Evolutionary conservation across 768 basidiomycete species (phyloP).

Genomic region (Cyathus striatus): DNA sequence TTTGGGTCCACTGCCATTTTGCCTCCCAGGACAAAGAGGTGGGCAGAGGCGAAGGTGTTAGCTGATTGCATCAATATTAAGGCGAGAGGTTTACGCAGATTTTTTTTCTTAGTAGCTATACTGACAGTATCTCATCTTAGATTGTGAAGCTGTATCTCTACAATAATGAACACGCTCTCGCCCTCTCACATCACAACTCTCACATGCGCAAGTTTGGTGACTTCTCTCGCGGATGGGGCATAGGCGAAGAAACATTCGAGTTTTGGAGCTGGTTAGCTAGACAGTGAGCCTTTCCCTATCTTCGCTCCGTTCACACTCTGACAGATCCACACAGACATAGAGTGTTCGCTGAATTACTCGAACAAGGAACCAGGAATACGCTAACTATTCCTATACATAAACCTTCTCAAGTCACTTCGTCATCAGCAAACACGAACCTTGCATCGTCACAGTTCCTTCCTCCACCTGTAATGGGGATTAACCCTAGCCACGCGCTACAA

Average conservation of each 20-base stretch:
- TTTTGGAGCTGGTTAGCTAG: conserved; percentile 96
- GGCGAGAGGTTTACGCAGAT: no score
- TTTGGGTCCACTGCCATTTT: conserved; percentile 83
- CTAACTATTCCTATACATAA: conserved; percentile 57
- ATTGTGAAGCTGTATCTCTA: conserved; percentile 90
- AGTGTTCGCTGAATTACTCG: conserved; percentile 85
- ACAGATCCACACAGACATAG: conserved; percentile 55
- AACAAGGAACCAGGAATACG: conserved; percentile 66
- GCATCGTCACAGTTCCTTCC: conserved; percentile 12
- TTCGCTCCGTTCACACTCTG: background rate
- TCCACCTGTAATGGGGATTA: conserved; percentile 46
- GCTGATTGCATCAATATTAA: conserved; percentile 92
- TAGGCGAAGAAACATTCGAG: conserved; percentile 94
- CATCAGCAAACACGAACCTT: conserved; percentile 14
- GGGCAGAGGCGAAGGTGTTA: conserved; percentile 97
- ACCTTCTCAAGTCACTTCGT: conserved; percentile 26
- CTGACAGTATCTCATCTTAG: conserved; percentile 31
- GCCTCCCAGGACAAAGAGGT: conserved; percentile 91
- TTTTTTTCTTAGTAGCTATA: background rate
- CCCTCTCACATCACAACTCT: conserved; percentile 76
- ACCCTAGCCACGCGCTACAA: conserved; percentile 79
- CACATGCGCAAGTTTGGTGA: conserved; percentile 86
- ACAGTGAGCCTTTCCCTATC: conserved; percentile 52
- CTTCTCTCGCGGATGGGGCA: conserved; percentile 89
- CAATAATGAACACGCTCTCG: conserved; percentile 78